phyloP scores from a whole-genome alignment of 2,329 filamentous ascomycete genomes.

The Penicillium corylophilum region DNA sequence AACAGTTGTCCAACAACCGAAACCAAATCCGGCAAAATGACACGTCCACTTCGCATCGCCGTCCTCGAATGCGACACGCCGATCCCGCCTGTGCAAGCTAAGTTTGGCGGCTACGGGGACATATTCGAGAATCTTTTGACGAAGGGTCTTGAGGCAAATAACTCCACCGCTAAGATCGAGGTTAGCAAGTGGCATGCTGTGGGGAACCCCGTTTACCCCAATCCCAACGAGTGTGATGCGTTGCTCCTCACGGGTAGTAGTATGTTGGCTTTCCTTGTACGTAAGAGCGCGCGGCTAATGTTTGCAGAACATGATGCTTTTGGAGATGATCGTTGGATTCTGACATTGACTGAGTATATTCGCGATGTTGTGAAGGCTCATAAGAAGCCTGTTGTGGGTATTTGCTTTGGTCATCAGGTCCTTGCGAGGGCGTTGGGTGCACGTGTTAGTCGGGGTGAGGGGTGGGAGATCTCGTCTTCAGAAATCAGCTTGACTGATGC shows the following conservation, averaged over 20 bases:
- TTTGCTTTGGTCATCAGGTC: conserved; percentile 54
- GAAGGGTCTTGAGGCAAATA: conserved; percentile 11
- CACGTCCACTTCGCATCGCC: conserved; percentile 21
- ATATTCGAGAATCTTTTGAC: conserved; percentile 29
- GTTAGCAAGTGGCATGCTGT: conserved; percentile 29
- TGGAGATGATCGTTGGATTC: conserved; percentile 48
- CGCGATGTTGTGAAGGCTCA: conserved; percentile 23
- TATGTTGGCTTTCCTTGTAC: conserved; percentile 12
- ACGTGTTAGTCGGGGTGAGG: conserved; percentile 40
- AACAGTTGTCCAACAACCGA: neutral
- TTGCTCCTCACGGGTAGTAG: conserved; percentile 33
- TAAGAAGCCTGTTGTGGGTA: conserved; percentile 41
- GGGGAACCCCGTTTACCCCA: conserved; percentile 21
- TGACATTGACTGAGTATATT: conserved; percentile 44
- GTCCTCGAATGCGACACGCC: conserved; percentile 34
- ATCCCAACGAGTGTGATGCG: conserved; percentile 24
- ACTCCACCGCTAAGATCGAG: conserved; percentile 1
- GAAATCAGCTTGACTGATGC: conserved; percentile 41
- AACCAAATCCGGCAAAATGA: conserved; percentile 7
- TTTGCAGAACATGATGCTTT: conserved; percentile 40
- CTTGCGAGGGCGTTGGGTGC: conserved; percentile 45
- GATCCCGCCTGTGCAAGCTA: conserved; percentile 20
- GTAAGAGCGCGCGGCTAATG: neutral
- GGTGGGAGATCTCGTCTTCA: conserved; percentile 50
- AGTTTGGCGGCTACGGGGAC: conserved; percentile 25